Evolutionary conservation across 164 flowering plant genomes (phyloP), one percentile per base, ranked within the genome.

Genomic region (Litsea cubeba): DNA sequence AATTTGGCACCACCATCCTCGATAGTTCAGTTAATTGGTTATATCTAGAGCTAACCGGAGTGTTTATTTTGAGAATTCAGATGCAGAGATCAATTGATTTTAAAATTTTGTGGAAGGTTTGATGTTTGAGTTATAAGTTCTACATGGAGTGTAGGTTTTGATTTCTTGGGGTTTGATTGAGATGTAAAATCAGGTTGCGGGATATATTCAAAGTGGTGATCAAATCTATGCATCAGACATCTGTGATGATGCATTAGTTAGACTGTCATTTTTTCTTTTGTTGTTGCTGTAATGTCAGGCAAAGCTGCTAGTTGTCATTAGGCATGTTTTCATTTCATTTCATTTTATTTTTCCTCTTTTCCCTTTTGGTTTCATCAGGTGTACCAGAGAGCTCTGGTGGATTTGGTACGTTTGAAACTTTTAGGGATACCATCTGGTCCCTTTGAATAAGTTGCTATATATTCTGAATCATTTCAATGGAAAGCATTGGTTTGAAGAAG

Each of bases 161-260:
- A 73, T 81, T 83, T 84, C 75, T 85, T 82, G 83, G 84, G 46
- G 78, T 86, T 88, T 83, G 84, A 81, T 85, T 85, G 91, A 87
- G 90, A 78, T 88, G 91, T 88, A 86, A 84, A 85, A 86, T 87
- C 88, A 81, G 86, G 82, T 81, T 83, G 88, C 87, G 85, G 91
- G 82, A 83, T 86, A 79, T 83, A 85, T 83, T 86, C 81, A 72
- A 74, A 81, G 46, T 40, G 80, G 84, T 80, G 64, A 74, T 77
- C 78, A 68, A 70, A 73, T 71, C 79, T 67, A 68, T 79, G 83
- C 82, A 73, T 76, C 71, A 76, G 78, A 79, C 85, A 78, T 78
- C 84, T 76, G 83, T 74, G 72, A 84, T 66, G 76, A 79, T 78
- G 79, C 78, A 46, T 63, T 64, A 26, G 50, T 51, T 65, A 67